These are phyloP conservation scores for Penicillium corylophilum DNA, from an alignment of 2,329 filamentous ascomycete genomes.

Conservation along the genomic window DNA sequence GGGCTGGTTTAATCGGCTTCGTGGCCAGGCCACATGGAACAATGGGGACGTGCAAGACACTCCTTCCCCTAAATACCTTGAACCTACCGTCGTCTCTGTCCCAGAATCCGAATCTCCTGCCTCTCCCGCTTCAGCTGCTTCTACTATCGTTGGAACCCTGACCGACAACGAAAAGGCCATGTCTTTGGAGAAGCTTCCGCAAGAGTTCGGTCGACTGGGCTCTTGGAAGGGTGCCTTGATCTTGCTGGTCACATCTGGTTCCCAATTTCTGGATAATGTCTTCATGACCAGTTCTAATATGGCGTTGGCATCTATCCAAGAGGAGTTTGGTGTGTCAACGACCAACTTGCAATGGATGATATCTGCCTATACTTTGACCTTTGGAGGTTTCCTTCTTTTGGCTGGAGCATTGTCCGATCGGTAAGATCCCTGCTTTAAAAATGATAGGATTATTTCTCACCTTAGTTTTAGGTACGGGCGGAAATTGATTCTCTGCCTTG, in stretches of 20 bases:
- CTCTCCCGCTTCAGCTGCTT: constrained; percentile 5
- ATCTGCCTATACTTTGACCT: constrained; percentile 43
- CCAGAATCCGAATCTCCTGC: constrained; percentile 9
- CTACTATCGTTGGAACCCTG: constrained; percentile 16
- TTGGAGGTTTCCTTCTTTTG: constrained; percentile 30
- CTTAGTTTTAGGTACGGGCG: constrained; percentile 31
- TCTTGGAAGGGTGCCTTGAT: constrained; percentile 43
- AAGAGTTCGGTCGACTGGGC: constrained; percentile 35
- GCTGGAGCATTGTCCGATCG: constrained; percentile 18
- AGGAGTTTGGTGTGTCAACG: constrained; percentile 36
- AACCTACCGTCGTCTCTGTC: constrained; percentile 18
- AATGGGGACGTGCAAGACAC: constrained; percentile 1
- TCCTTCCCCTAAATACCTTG: constrained; percentile 11
- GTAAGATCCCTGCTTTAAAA: constrained; percentile 2
- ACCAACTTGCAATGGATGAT: constrained; percentile 44
- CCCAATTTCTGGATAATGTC: constrained; percentile 47
- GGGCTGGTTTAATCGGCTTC: constrained; percentile 13
- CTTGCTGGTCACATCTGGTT: constrained; percentile 42
- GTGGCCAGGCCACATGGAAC: constrained; percentile 7
- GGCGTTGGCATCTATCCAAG: constrained; percentile 42
- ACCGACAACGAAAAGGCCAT: constrained; percentile 19
- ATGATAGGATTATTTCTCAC: constrained; percentile 2
- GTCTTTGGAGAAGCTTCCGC: constrained; percentile 20
- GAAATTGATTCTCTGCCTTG: constrained; percentile 41
- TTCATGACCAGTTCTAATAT: constrained; percentile 48